Evolutionary conservation across 306 rosid species (phyloP).

Genomic region (Quercus engelmannii): DNA sequence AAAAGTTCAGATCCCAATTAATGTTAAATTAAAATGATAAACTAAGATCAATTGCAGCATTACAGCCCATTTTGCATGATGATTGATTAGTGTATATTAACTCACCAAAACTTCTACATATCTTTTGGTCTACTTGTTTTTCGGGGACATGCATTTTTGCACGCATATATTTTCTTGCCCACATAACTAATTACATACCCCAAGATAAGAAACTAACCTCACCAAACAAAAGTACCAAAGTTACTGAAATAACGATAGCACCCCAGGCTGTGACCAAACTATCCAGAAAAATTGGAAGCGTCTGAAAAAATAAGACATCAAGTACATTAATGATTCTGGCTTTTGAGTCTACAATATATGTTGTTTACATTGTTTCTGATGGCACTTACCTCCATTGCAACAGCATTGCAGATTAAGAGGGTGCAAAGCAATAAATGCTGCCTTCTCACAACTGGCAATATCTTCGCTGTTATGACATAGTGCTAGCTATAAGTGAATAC

Average conservation of each 20-base stretch:
- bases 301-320: constrained; percentile 33
- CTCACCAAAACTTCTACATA: background rate
- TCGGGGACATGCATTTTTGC: background rate
- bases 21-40: constrained; percentile 11
- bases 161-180: background rate
- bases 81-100: too few relatives aligned
- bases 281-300: constrained; percentile 94
- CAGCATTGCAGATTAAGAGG: constrained; percentile 87
- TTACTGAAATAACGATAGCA: constrained; percentile 80
- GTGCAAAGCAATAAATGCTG: constrained; percentile 87
- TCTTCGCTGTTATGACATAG: constrained; percentile 56
- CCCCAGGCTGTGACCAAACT: constrained; percentile 67
- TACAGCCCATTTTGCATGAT: background rate
- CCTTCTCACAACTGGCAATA: constrained; percentile 84
- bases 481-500: background rate
- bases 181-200: background rate
- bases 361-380: background rate
- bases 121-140: background rate
- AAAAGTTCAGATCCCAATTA: background rate
- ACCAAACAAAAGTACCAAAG: constrained; percentile 89
- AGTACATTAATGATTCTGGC: background rate
- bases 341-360: background rate
- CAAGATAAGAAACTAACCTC: constrained; percentile 54
- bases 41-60: background rate
- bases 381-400: constrained; percentile 83